Base-by-base conservation (phyloP, 164 flowering plant genomes). In the Vitis cinerea region DNA sequence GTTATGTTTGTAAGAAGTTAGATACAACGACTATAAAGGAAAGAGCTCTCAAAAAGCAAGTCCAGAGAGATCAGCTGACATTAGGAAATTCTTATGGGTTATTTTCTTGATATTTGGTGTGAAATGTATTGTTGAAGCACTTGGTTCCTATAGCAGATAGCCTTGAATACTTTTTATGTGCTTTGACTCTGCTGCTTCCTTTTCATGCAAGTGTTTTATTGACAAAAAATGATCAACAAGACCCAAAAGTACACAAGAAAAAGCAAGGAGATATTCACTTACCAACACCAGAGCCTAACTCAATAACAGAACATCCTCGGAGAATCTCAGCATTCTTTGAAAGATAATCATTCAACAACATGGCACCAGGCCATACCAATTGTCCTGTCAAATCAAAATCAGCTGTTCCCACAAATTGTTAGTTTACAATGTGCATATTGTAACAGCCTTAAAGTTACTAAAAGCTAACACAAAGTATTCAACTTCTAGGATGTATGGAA, bases 331-430 rank as follows among this genome's bases (percentile, higher is more conserved):
- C 67, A 69, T 90, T 88, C 59, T 84, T 77, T 14, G 92, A 87
- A 19, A 94, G 83, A 71, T 82, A 92, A 69, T 88, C 80, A 78
- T 89, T 90, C 85, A 94, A 52, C 52, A 94, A 79, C 80, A 83
- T 77, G 10, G 98, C 97, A 53, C 98, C 97, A 67, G 98, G 99
- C 98, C 98, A 95, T 9, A 95, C 96, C 80, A 95, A 75, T 74
- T 95, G 98, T 64, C 98, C 99, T 7, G 99, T 95, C 68, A 95
- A 82, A 83, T 95, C 98, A 87, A 87, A 95, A 81, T 95, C 99
- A 81, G 99, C 99, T 92, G 95, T 60, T 52, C 44, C 27, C 63
- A 74, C 31, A 66, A 64, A 67, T 50, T 50, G 78, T 79, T 67
- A 77, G 84, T 64, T 47, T 12, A 30, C 59, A 4, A 54, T 15